Conservation (phyloP, 495 filamentous ascomycete species). For the Cryomyces antarcticus region DNA sequence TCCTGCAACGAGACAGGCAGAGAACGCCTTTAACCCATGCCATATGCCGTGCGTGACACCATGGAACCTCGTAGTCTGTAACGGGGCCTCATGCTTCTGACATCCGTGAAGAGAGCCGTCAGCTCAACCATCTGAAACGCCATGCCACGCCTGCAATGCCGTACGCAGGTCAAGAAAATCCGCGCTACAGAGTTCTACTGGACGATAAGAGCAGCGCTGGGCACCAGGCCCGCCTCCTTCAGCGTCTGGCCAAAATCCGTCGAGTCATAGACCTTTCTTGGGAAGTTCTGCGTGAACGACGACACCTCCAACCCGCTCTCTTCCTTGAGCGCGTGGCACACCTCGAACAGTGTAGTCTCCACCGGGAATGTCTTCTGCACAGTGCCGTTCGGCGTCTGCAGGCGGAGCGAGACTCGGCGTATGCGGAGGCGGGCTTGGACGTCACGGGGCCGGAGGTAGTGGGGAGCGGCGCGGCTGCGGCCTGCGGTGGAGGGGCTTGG, state of each 20-base stretch:
- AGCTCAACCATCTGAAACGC: no score
- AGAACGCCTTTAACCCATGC: no score
- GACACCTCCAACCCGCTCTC: slow-evolving; percentile 43
- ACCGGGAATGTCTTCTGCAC: slow-evolving; percentile 67
- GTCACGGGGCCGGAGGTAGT: slow-evolving; percentile 21
- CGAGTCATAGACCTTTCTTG: slow-evolving; percentile 55
- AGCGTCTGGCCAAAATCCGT: slow-evolving; percentile 78
- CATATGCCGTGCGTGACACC: no score
- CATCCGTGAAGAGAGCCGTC: no score
- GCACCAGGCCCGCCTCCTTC: slow-evolving; percentile 78
- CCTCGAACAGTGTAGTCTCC: slow-evolving; percentile 84
- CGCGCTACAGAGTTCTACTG: slow-evolving; percentile 19
- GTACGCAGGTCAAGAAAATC: no score
- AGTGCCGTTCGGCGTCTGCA: slow-evolving; percentile 56
- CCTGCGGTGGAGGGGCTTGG: slow-evolving; percentile 28
- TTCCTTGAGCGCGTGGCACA: slow-evolving; percentile 48
- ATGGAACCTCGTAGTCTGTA: no score
- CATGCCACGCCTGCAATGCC: no score
- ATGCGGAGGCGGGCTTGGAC: slow-evolving; percentile 38
- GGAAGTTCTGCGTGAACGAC: slow-evolving; percentile 71
- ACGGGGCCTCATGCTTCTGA: no score
- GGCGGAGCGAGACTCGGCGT: slow-evolving; percentile 59
- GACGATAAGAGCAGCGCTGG: slow-evolving; percentile 71
- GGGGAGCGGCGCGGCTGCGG: slow-evolving; percentile 8
- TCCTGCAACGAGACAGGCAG: no score